Evolutionary conservation across 1,139 yeast species (phyloP), one percentile per base, ranked within the genome.

Genomic region (Pichia sp.): DNA sequence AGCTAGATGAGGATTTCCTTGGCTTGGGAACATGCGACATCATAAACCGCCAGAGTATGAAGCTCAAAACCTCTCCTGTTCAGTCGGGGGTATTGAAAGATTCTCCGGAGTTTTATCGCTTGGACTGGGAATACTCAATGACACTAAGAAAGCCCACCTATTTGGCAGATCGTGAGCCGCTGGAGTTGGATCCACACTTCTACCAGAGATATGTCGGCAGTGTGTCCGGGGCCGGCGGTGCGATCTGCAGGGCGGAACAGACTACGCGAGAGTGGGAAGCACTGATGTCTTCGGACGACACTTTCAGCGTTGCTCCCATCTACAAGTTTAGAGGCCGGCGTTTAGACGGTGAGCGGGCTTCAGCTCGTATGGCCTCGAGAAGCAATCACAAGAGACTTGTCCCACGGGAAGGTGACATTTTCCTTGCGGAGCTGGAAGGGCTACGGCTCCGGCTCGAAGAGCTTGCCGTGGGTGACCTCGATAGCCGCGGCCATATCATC

Each of bases 111-210:
- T 53, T 75, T 4, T 66, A 66, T 36, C 52, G 61, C 19, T 56
- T 67, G 31, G 67, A 66, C 42, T 45, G 65, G 49, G 67, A 71
- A 54, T 61, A 73, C 11, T 59, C 61, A 64, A 54, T 64, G 56
- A 50, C 68, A 49, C 55, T 65, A 56, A 32, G 62, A 51, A 45
- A 59, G 48, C 62, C 66, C 31, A 44, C 42, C 1, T 57, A 59
- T 47, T 49, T 59, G 23, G 8, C 23, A 5, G 34, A 50, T 8
- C 34, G 32, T 3, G 34, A 40, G 13, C 53, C 42, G 13, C 13
- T 64, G 26, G 67, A 63, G 46, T 44, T 63, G 5, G 57, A 54
- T 1, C 44, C 32, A 32, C 49, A 51, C 13, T 57, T 65, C 49
- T 65, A 63, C 50, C 13, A 47, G 7, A 51, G 54, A 40, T 54